Evolutionary conservation across 352 stramenopile genomes (phyloP), one percentile per base, ranked within the genome.

Genomic region (Globisporangium paddicum): DNA sequence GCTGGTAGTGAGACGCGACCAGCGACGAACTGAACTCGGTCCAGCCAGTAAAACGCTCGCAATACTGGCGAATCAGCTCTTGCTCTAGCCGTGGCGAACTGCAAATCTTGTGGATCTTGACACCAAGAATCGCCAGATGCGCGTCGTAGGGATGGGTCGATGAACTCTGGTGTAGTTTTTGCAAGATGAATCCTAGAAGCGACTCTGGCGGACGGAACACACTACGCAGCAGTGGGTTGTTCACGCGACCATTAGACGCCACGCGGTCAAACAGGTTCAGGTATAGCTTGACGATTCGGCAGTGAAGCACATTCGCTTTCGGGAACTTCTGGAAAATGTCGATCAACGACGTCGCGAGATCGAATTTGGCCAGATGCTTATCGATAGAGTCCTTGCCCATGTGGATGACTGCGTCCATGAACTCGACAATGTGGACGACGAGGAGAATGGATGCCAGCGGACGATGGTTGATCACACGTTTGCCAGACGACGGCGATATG

Each of bases 101-200:
- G 48, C 82, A 90, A 49, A 90, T 87, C 58, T 88, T 89, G 54
- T 87, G 77, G 55, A 92, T 90, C 34, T 90, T 90, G 4, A 92
- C 79, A 2, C 79, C 82, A 38, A 92, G 70, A 37, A 92, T 88
- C 16, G 82, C 73, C 28, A 92, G 56, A 62, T 92, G 82, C 11
- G 79, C 73, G 34, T 90, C 82, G 45, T 89, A 92, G 11, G 72
- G 69, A 42, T 87, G 82, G 7, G 63, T 69, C 19, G 69, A 70
- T 8, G 62, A 58, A 34, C 72, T 90, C 11, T 71, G 58, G 52
- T 86, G 53, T 13, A 92, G 46, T 51, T 90, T 90, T 32, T 71
- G 67, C 62, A 88, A 67, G 51, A 92, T 88, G 25, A 88, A 90
- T 25, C 74, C 70, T 44, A 89, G 60, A 19, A 92, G 70, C 1